Base-by-base conservation (phyloP, 164 flowering plant genomes). In the Aristolochia fimbriata region DNA sequence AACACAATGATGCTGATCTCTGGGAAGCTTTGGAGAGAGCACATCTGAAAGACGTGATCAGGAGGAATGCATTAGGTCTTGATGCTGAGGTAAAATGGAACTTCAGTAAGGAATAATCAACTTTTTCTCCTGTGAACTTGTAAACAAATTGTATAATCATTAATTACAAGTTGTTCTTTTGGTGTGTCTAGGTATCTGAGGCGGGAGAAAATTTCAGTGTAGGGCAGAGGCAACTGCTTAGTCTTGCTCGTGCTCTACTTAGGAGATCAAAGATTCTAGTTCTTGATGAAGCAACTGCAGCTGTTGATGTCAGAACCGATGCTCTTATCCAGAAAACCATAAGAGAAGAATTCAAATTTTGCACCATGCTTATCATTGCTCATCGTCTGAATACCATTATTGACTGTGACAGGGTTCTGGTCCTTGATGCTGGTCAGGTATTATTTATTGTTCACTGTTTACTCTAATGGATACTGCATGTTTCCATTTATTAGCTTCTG, bases 211-310 rank as follows among this genome's bases (percentile, higher is more conserved):
- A 94, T 72, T 94, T 94, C 72, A 94, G 99, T 74, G 99, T 94
- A 58, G 99, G 99, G 45, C 99, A 94, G 70, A 77, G 99, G 62
- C 99, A 94, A 67, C 76, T 94, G 20, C 68, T 94, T 47, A 91
- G 97, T 88, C 97, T 94, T 79, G 83, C 99, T 51, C 80, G 99
- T 53, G 99, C 99, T 47, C 70, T 94, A 71, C 76, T 94, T 66
- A 78, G 97, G 17, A 74, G 97, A 65, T 91, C 99, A 57, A 94
- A 94, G 79, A 94, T 94, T 73, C 86, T 94, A 64, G 99, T 94
- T 58, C 96, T 94, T 68, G 99, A 94, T 80, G 99, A 94, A 76
- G 99, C 99, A 73, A 94, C 99, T 10, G 99, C 99, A 43, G 96
- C 99, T 41, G 99, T 94, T 65, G 99, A 94, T 83, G 96, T 94